Evolutionary conservation across 768 basidiomycete genomes (phyloP).

Genomic region (Leccinum truebloodii): DNA sequence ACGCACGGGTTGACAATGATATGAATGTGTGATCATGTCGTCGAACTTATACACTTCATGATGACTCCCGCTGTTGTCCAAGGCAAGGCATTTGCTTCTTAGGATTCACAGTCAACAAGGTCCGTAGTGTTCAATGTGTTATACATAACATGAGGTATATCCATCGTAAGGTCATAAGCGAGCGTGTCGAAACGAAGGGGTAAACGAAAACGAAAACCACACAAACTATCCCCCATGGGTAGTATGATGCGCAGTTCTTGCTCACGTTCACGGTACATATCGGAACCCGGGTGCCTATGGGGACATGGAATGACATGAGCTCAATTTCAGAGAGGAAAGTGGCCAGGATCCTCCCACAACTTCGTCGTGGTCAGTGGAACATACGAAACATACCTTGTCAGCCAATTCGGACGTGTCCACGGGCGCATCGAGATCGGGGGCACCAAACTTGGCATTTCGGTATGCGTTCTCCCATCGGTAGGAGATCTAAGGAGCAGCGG

Average conservation of each 20-base stretch:
- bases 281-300: constrained; percentile 63
- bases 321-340: neutral
- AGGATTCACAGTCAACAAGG: neutral
- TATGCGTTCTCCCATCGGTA: constrained; percentile 63
- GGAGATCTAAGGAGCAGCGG: constrained; percentile 44
- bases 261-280: constrained; percentile 40
- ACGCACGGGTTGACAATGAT: neutral
- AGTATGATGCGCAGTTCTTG: neutral
- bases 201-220: neutral
- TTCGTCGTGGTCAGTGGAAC: neutral
- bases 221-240: no score
- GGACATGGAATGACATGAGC: neutral
- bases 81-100: neutral
- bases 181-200: neutral
- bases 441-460: constrained; percentile 55
- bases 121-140: neutral
- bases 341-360: neutral
- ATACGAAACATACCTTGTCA: constrained; percentile 40
- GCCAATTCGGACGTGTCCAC: constrained; percentile 68
- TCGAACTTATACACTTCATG: neutral
- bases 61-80: neutral
- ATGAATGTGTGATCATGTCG: constrained; percentile 1
- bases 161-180: neutral
- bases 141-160: neutral
- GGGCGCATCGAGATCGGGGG: constrained; percentile 43